Base-by-base conservation (phyloP, 805 yeast species). In the Lipomyces yamadae region DNA sequence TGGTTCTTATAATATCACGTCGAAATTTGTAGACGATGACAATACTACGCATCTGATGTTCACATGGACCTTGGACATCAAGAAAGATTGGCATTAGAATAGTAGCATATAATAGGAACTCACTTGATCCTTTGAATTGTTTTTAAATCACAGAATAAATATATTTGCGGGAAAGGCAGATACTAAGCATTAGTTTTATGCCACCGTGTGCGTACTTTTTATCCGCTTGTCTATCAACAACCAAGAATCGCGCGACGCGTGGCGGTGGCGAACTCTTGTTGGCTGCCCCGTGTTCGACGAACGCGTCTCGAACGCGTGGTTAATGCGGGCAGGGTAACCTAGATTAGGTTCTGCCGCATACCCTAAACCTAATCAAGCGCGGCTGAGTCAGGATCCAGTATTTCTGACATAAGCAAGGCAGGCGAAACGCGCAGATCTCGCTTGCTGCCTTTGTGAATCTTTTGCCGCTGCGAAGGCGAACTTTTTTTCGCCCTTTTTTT, bases 21-120 rank as follows among this genome's bases (percentile, higher is more conserved):
- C 96, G 15, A 90, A 89, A 77, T 92, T 92, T 74, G 82, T 90
- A 56, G 97, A 93, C 74, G 97, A 92, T 78, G 97, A 93, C 77
- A 87, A 88, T 73, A 83, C 81, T 30, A 84, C 83, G 61, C 96
- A 92, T 77, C 82, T 91, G 76, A 82, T 85, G 45, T 81, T 91
- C 72, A 90, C 94, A 58, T 93, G 97, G 97, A 85, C 88, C 68
- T 91, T 92, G 73, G 88, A 89, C 73, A 91, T 92, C 67, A 86
- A 88, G 57, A 92, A 91, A 56, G 24, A 39, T 13, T 68, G 71
- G 71, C 54, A 65, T 10, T 64, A 50, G 48, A 42, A 37, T 10
- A 15, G 48, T 6, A 42, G 18, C 6, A 42, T 15, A 15, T 5
- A 1, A 15, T 15, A 39, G 4, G 39, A n/a, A 39, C 15, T 3